Evolutionary conservation across 768 basidiomycete species (phyloP), one percentile per base, ranked within the genome.

Genomic region (Tulasnella sp.): DNA sequence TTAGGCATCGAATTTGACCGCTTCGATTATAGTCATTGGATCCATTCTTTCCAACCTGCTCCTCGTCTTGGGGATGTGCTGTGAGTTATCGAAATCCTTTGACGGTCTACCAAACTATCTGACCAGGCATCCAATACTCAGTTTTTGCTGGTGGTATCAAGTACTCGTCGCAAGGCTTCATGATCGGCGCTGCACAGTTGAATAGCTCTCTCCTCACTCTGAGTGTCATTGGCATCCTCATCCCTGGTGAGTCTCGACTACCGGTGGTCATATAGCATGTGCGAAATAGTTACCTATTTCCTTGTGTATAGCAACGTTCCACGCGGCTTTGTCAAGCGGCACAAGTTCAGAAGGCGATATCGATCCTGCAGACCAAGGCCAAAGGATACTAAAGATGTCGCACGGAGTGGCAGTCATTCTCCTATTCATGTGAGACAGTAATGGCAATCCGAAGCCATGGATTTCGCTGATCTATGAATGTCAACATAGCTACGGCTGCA

Each of bases 11-110:
- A 1, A n/a, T 24, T 22, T 29, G 27, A 58, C 22, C 30, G 19
- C 15, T 29, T 64, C 15, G n/a, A 27, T 15, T 27, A 10, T 62
- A 88, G 86, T 92, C 57, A 77, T 92, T 59, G 90, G 90, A 1
- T 82, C 84, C 1, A 88, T 92, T 69, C 71, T 92, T 15, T 85
- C 83, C 66, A 91, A 89, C 25, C 52, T 62, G 27, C 53, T 90
- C 31, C 76, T 92, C 51, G 82, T 92, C 17, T 76, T 91, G 29
- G 89, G 89, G 50, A 89, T 92, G 89, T 90, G 88, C 66, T 91
- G 56, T 62, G 31, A 46, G 56, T 34, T 43, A n/a, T n/a, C n/a
- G n/a, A n/a, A n/a, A n/a, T n/a, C n/a, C n/a, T n/a, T n/a, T n/a
- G n/a, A n/a, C n/a, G n/a, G n/a, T n/a, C n/a, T n/a, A n/a, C n/a